Evolutionary conservation across 2,329 filamentous ascomycete species (phyloP), one percentile per base, ranked within the genome.

Genomic region (Scleromitrula shiraiana): DNA sequence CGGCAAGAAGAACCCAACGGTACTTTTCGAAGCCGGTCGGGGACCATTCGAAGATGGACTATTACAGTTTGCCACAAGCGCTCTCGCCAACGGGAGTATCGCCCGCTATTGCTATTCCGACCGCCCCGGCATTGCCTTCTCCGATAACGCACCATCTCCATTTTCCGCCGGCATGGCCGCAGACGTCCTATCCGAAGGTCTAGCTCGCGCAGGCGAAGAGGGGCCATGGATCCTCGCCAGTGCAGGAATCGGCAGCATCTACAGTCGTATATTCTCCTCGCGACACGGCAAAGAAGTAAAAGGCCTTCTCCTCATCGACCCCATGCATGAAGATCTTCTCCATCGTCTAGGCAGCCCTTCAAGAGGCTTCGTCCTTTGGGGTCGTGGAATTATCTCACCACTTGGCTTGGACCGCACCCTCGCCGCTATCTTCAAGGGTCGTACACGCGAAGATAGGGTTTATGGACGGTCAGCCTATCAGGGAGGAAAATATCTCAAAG

Each of bases 21-120:
- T 97, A 5, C 71, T 98, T 9, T 73, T 97, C 3, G 91, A 97
- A 64, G 88, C 82, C 2, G 90, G 88, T 15, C 87, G 94, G 60
- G 71, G 77, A 19, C 82, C 91, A 0, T 82, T 88, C 14, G 89
- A 95, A 64, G 72, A 85, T 57, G 80, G 83, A 6, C 74, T 98
- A 47, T 85, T 89, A 69, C 77, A 82, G 46, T 88, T 95, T 69
- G 86, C 88, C 9, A 80, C 89, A 50, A 74, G 81, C 47, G 82
- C 85, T 1, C 72, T 89, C 55, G 73, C 80, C 54, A 93, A 93
- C 59, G 87, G 88, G 32, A 86, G 84, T 38, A 93, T 98, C 58
- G 72, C 74, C 48, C 82, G 91, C 51, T 97, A 95, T 70, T 98
- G 93, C 73, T 96, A 95, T 67, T 90, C 88, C 64, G 93, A 98